Conservation (phyloP, 306 rosid genomes). For the Rosa lucieae region DNA sequence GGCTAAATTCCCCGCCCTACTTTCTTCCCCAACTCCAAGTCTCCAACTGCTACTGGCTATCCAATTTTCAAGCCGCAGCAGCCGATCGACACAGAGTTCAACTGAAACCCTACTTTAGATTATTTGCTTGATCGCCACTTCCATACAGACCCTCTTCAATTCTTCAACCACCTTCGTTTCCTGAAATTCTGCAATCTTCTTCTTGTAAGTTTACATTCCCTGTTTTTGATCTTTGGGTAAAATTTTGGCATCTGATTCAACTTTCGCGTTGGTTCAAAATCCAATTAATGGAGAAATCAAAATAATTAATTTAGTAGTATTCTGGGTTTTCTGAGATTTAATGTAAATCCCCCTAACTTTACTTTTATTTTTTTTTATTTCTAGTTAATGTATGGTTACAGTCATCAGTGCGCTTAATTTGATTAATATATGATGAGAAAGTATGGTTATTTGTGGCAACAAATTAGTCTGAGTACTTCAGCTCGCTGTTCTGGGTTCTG, state of each 20-base stretch:
- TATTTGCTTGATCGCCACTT: not conserved
- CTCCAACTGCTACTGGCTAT: not conserved
- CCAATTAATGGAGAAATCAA: not conserved
- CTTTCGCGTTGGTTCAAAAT: not conserved
- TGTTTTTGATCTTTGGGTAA: not conserved
- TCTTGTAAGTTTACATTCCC: not conserved
- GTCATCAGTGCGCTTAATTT: not conserved
- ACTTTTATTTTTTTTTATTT: not conserved
- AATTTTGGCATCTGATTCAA: not conserved
- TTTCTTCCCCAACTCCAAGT: not conserved
- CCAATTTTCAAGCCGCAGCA: not conserved
- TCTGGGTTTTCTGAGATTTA: slow-evolving; percentile 6
- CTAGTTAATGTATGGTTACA: not conserved
- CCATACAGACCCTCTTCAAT: not conserved
- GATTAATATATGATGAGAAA: not conserved
- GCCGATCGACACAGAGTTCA: not conserved
- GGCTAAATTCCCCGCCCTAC: not conserved
- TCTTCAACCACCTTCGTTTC: not conserved
- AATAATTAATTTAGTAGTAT: not conserved
- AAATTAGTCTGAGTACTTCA: not conserved
- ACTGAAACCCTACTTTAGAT: not conserved
- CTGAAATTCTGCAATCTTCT: not conserved
- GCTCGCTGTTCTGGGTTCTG: not conserved
- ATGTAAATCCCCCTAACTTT: not conserved
- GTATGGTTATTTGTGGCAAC: not conserved